These are phyloP conservation scores for Liquidambar formosana DNA, from an alignment of 164 flowering plant species.

Conservation along the genomic window DNA sequence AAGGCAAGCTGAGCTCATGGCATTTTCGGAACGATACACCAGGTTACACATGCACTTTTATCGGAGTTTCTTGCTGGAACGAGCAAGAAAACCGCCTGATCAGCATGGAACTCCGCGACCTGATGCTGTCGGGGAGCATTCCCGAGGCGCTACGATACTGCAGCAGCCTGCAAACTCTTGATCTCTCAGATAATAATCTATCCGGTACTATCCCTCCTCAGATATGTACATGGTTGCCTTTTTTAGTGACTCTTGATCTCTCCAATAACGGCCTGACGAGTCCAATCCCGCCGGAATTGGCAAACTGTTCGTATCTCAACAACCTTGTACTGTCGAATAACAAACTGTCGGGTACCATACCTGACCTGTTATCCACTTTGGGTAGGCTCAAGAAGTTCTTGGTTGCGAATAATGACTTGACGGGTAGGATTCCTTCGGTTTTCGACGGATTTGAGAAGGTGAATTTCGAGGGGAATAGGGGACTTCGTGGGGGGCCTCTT, in stretches of 20 bases:
- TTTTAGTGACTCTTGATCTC: conserved; percentile 43
- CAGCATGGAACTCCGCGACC: conserved; percentile 37
- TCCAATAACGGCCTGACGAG: conserved; percentile 50
- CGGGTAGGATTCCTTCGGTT: conserved; percentile 45
- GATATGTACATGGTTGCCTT: conserved; percentile 59
- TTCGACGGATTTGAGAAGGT: conserved; percentile 20
- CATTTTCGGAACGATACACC: conserved; percentile 38
- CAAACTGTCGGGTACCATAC: conserved; percentile 49
- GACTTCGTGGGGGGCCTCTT: too few relatives aligned
- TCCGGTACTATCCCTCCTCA: conserved; percentile 49
- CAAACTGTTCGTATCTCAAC: conserved; percentile 45
- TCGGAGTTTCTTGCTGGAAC: conserved; percentile 67
- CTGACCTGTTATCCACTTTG: conserved; percentile 37
- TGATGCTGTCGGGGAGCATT: conserved; percentile 44
- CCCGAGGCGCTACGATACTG: conserved; percentile 47
- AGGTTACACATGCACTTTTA: conserved; percentile 49
- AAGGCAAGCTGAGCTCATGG: conserved; percentile 41
- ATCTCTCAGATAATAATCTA: conserved; percentile 48
- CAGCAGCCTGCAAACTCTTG: conserved; percentile 44
- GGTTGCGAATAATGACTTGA: conserved; percentile 50
- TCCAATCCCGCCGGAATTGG: conserved; percentile 47
- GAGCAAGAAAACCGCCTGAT: conserved; percentile 51
- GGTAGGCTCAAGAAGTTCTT: conserved; percentile 48
- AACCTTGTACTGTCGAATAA: conserved; percentile 39
- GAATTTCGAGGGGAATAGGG: conserved; percentile 53